These are phyloP conservation scores for Aureobasidium melanogenum DNA, from an alignment of 2,329 filamentous ascomycete genomes.

Conservation along the genomic window DNA sequence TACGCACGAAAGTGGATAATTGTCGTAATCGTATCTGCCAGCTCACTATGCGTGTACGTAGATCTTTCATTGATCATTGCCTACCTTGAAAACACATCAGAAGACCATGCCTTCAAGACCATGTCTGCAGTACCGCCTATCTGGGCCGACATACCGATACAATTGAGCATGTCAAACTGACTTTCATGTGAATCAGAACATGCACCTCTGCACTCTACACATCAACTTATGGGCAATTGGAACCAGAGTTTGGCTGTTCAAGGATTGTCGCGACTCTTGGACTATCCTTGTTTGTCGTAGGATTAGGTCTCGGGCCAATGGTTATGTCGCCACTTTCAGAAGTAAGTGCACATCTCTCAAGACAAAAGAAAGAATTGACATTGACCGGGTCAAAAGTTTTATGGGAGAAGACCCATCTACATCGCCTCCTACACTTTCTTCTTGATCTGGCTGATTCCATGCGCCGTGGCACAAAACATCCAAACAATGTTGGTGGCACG, in stretches of 20 bases:
- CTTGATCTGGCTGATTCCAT: slow-evolving; percentile 68
- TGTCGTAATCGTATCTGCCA: slow-evolving; percentile 61
- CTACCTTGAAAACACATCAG: neutral
- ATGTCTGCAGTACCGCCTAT: neutral
- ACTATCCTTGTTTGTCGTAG: slow-evolving; percentile 73
- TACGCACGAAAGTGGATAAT: slow-evolving; percentile 66
- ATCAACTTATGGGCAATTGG: slow-evolving; percentile 68
- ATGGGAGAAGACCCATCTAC: slow-evolving; percentile 74
- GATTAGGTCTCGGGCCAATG: slow-evolving; percentile 53
- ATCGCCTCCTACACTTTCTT: slow-evolving; percentile 65
- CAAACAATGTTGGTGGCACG: slow-evolving; percentile 67
- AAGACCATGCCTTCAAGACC: neutral
- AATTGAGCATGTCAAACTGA: neutral
- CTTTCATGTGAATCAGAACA: slow-evolving; percentile 35
- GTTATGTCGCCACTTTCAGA: slow-evolving; percentile 46
- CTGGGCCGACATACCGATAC: neutral
- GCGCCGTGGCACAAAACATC: slow-evolving; percentile 73
- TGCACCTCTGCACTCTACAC: slow-evolving; percentile 86
- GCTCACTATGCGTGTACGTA: slow-evolving; percentile 60
- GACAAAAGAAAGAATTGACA: neutral
- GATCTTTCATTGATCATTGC: neutral
- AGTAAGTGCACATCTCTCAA: slow-evolving; percentile 21
- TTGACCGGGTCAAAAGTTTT: slow-evolving; percentile 48
- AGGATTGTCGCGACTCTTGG: slow-evolving; percentile 69
- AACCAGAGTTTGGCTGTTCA: slow-evolving; percentile 62